phyloP scores from a whole-genome alignment of 148 eudicot species.

The Rheum nobile region DNA sequence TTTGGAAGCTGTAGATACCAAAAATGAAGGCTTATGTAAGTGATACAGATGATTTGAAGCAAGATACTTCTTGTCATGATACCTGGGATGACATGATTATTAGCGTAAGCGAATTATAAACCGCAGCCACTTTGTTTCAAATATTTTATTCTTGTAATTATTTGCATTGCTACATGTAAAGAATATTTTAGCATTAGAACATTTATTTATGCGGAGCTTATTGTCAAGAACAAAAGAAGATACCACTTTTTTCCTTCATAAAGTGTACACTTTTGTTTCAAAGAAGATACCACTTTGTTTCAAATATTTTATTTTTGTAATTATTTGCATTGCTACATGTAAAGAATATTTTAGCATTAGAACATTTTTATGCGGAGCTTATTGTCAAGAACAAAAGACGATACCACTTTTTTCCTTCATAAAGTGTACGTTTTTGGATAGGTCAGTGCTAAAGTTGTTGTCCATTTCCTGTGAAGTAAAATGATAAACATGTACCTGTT shows the following conservation, averaged over 20 bases:
- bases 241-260: not conserved
- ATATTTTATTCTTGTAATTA: not conserved
- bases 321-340: not conserved
- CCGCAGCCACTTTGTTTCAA: not conserved
- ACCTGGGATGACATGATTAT: conserved; percentile 99
- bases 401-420: not conserved
- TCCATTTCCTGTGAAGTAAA: not conserved
- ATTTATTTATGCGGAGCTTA: no score
- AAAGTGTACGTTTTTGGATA: not conserved
- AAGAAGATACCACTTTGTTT: not conserved
- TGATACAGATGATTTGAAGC: conserved; percentile 98
- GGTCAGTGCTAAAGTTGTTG: not conserved
- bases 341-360: not conserved
- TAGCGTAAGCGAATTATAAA: conserved; percentile 43
- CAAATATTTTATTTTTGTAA: not conserved
- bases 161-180: not conserved
- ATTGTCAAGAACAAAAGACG: not conserved
- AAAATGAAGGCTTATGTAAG: conserved; percentile 99
- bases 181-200: not conserved
- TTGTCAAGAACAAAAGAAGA: not conserved
- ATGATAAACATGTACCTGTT: not conserved
- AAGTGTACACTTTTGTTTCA: not conserved
- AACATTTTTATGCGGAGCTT: not conserved
- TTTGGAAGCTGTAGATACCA: conserved; percentile 75
- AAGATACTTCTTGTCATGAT: conserved; percentile 74